phyloP scores from a whole-genome alignment of 2,329 filamentous ascomycete species.

The Elsinoe fawcettii region DNA sequence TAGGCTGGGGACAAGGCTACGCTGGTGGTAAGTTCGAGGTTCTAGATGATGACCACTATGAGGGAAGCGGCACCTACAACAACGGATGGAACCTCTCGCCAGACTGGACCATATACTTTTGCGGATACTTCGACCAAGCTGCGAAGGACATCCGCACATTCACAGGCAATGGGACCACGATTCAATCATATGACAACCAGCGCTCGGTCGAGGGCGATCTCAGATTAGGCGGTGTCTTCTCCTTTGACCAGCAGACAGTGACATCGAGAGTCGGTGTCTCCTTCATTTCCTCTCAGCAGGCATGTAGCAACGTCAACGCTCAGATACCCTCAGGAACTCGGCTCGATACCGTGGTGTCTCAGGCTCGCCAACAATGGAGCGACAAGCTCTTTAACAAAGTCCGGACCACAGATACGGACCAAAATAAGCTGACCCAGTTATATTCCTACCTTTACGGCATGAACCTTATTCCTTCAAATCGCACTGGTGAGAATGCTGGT shows the following conservation, averaged over 20 bases:
- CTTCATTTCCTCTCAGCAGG: slow-evolving; percentile 55
- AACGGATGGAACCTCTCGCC: slow-evolving; percentile 58
- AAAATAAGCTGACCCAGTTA: slow-evolving; percentile 38
- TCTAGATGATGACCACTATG: slow-evolving; percentile 43
- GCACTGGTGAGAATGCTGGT: slow-evolving; percentile 61
- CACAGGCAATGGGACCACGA: slow-evolving; percentile 22
- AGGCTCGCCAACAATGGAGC: slow-evolving; percentile 52
- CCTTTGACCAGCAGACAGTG: slow-evolving; percentile 35
- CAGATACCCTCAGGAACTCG: slow-evolving; percentile 44
- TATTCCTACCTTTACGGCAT: slow-evolving; percentile 65
- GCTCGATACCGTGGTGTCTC: slow-evolving; percentile 23
- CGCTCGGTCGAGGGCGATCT: not conserved
- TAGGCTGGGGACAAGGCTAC: slow-evolving; percentile 52
- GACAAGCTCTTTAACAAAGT: slow-evolving; percentile 55
- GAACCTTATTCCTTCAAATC: slow-evolving; percentile 61
- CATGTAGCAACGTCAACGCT: slow-evolving; percentile 50
- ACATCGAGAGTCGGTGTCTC: slow-evolving; percentile 56
- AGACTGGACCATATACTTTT: slow-evolving; percentile 54
- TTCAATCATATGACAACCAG: slow-evolving; percentile 28
- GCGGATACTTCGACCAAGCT: slow-evolving; percentile 50
- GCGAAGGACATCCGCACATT: slow-evolving; percentile 31
- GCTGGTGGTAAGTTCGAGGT: slow-evolving; percentile 52
- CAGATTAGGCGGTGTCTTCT: slow-evolving; percentile 44
- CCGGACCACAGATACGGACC: slow-evolving; percentile 29
- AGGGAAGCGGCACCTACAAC: slow-evolving; percentile 52